Evolutionary conservation across 306 rosid species (phyloP), one percentile per base, ranked within the genome.

Genomic region (Nissolia schottii): DNA sequence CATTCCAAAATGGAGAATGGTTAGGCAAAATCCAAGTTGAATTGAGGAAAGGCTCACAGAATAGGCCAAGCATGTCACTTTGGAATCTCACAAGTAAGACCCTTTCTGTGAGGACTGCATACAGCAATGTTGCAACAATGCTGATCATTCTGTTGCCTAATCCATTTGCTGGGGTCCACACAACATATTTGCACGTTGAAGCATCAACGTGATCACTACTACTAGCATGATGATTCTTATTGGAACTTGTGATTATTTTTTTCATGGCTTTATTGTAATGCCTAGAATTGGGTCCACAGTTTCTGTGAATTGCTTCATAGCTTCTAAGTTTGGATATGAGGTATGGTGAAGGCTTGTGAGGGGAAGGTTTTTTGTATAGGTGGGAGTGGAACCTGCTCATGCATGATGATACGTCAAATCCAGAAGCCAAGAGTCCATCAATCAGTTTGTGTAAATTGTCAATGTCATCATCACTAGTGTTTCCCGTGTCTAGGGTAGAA

Each of bases 11-110:
- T 0, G 83, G 80, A 14, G 79, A 86, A 2, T 86, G 73, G 5
- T 27, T 6, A 3, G 91, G 87, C 23, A 88, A 75, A 7, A 82
- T 69, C 94, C 94, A 88, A 8, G 94, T 80, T 46, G 73, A 85
- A 34, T 82, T 82, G 0, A 79, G 77, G 78, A 88, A 88, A 32
- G 91, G 94, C 37, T 88, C 94, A 2, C 91, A 88, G 45, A 88
- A 88, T 27, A 88, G 77, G 16, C 68, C 83, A 2, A 53, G 41
- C 82, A 75, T 85, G 18, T 88, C 94, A 31, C 48, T 65, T 10
- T 56, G 81, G 46, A 89, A 82, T 76, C 79, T 81, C 6, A 86
- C 91, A 0, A 80, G 83, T 28, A 86, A 34, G 19, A 88, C 85
- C 12, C 6, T 84, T 63, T n/a, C n/a, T 10, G 91, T 84, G 72